phyloP scores from a whole-genome alignment of 2,329 filamentous ascomycete species.

The Phyllosticta citriasiana region DNA sequence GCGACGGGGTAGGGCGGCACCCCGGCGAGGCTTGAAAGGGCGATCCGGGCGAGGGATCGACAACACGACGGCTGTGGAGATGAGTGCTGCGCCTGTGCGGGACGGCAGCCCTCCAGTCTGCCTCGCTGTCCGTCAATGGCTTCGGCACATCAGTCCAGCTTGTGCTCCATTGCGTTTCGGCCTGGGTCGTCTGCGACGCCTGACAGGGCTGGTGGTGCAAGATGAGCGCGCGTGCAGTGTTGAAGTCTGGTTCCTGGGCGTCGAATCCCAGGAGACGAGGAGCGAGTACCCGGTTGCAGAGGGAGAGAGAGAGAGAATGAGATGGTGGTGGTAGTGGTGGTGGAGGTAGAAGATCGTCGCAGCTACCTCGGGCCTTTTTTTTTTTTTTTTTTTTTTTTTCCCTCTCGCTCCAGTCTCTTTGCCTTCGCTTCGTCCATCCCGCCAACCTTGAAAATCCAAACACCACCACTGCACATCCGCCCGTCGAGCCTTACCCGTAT shows the following conservation, averaged over 20 bases:
- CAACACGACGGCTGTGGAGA: slow-evolving; percentile 4
- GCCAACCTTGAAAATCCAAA: background rate
- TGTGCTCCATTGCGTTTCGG: background rate
- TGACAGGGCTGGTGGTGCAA: background rate
- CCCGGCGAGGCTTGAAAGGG: slow-evolving; percentile 7
- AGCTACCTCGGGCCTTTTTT: background rate
- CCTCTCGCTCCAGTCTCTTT: background rate
- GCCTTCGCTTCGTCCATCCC: background rate
- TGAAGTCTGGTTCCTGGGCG: background rate
- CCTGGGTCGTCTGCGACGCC: background rate
- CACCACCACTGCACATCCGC: background rate
- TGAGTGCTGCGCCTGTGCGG: background rate
- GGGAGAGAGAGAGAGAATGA: too few species aligned
- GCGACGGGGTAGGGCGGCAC: background rate
- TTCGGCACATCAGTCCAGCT: background rate
- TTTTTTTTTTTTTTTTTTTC: background rate
- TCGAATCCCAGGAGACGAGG: too few species aligned
- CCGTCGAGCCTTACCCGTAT: background rate
- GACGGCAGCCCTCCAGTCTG: background rate
- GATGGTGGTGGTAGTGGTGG: too few species aligned
- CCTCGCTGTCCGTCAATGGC: background rate
- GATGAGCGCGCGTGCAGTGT: too few species aligned
- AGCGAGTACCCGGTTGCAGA: too few species aligned
- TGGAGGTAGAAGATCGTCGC: background rate
- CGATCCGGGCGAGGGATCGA: slow-evolving; percentile 7